Evolutionary conservation across 257 asterid species (phyloP), one percentile per base, ranked within the genome.

Genomic region (Schizonepeta tenuifolia): DNA sequence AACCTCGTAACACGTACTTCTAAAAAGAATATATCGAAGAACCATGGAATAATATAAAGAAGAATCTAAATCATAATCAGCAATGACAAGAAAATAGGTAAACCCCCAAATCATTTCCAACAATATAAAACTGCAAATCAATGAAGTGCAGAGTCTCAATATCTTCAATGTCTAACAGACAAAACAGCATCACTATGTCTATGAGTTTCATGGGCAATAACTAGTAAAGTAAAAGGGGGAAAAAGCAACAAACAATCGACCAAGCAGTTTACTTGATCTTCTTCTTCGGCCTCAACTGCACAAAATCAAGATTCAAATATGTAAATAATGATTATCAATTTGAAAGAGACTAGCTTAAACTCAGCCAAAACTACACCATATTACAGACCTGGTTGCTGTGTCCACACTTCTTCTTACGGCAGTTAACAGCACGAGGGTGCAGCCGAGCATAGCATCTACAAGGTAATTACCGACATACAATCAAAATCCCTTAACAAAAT

Each of bases 331-430:
- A 15, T 15, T 3, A 10, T 20, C 9, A 60, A 44, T 14, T 56
- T 2, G 33, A 11, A 54, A 14, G 8, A 35, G 33, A 28, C 6
- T 28, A 15, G 40, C 49, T 12, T 40, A 35, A 38, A 72, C 5
- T 50, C 18, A 2, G 13, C 31, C 20, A 7, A 24, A 10, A 60
- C 58, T 62, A 15, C 6, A 36, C 46, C 22, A 54, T 3, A 63
- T 6, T 31, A 72, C 28, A 69, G 12, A 91, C 93, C 92, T 89
- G 96, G 80, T 92, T 92, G 88, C 89, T 87, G 81, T 90, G 96
- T 12, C 96, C 96, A 75, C 98, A 90, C 85, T 92, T 92, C 90
- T 92, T 92, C 31, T 92, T 90, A 74, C 98, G 81, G 86, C 98
- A 92, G 87, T 92, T 92, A 43, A 90, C 98, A 26, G 96, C 98